Evolutionary conservation across 1,284 basidiomycete genomes (phyloP), one percentile per base, ranked within the genome.

Genomic region (Boletus semigastroideus): DNA sequence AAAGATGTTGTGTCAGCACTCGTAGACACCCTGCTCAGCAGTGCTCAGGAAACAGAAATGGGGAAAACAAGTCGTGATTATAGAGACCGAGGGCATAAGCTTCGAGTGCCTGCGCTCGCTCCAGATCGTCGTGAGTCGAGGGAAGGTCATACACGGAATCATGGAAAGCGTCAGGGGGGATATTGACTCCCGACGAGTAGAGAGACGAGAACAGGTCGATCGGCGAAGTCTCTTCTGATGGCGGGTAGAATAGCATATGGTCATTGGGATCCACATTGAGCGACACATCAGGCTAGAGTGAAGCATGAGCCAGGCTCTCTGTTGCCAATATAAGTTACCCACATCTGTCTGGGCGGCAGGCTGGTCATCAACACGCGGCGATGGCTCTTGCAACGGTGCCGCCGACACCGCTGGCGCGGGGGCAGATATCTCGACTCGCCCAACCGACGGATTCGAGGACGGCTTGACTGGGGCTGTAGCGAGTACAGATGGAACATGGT

Each of bases 1-100:
- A 9, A 14, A 16, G n/a, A 34, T 9, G 11, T 13, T 11, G 12
- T 31, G 30, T 13, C 16, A 34, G 16, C n/a, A 16, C 14, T 6
- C 16, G 16, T 34, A 14, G 7, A 34, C 16, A 34, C 16, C 33
- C 17, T 14, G 38, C 14, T 59, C 48, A 59, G 33, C 42, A 59
- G 31, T 61, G 52, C 19, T 62, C 60, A 19, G 59, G 52, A 16
- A 63, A 65, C 10, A 51, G 10, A 36, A 57, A 53, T 0, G 60
- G 48, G 4, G 75, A 71, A 42, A 34, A 34, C 9, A 34, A n/a
- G 33, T 34, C 33, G 12, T 60, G 54, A 20, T 63, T 53, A 20
- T 67, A 55, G 19, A 70, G 53, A 31, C 65, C 68, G 8, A 67
- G 62, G 11, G 63, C 54, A 48, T 70, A 67, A 11, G 62, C 63